phyloP scores from a whole-genome alignment of 2,329 filamentous ascomycete species.

The Cordyceps pruinosa region DNA sequence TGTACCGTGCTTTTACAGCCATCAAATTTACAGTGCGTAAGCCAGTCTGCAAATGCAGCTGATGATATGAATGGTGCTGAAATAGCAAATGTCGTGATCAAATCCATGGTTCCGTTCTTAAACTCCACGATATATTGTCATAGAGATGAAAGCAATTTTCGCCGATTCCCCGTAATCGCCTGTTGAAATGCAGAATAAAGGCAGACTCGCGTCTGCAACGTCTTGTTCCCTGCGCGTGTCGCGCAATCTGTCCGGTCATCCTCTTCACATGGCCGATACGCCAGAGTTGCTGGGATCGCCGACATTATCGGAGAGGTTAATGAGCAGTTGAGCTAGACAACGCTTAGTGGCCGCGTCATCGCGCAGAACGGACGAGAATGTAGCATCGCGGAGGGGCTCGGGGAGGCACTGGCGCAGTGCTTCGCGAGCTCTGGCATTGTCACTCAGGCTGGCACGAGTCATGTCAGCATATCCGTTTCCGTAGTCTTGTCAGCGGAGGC shows the following conservation, averaged over 20 bases:
- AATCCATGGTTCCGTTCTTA: neutral
- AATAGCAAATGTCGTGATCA: conserved; percentile 7
- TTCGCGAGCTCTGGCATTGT: conserved; percentile 92
- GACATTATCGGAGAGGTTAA: conserved; percentile 90
- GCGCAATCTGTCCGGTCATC: neutral
- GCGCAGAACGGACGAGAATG: conserved; percentile 90
- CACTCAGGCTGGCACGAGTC: conserved; percentile 62
- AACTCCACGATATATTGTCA: neutral
- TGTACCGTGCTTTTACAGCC: neutral
- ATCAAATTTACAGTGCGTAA: neutral
- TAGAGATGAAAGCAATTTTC: conserved; percentile 6
- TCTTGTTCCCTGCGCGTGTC: neutral
- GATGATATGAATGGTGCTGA: neutral
- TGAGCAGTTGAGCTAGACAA: conserved; percentile 91
- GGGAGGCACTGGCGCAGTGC: conserved; percentile 92
- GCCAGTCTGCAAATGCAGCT: neutral
- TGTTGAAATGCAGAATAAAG: conserved; percentile 6
- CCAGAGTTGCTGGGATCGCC: conserved; percentile 39
- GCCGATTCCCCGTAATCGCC: conserved; percentile 7
- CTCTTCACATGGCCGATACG: conserved; percentile 26
- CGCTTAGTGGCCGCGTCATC: conserved; percentile 97
- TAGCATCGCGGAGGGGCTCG: conserved; percentile 96
- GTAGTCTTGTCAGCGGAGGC: neutral
- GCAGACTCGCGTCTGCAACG: neutral
- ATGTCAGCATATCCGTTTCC: conserved; percentile 15